Evolutionary conservation across 768 basidiomycete genomes (phyloP).

Genomic region (Naematelia aurantialba): DNA sequence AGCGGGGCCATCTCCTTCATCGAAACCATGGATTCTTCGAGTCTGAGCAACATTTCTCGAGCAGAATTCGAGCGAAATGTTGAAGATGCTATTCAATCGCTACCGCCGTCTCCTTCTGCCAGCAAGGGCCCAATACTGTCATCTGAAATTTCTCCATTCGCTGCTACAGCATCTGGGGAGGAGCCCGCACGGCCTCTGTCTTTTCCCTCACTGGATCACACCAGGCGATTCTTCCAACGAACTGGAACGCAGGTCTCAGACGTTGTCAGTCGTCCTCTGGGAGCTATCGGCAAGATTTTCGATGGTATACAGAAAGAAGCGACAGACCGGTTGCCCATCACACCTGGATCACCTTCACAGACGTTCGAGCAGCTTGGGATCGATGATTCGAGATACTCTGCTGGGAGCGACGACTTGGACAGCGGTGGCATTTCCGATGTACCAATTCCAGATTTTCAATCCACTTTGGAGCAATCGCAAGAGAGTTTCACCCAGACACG

Average conservation of each 20-base stretch:
- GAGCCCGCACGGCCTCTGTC: slow-evolving; percentile 80
- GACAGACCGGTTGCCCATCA: slow-evolving; percentile 33
- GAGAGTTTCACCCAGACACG: slow-evolving; percentile 69
- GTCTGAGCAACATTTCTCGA: slow-evolving; percentile 87
- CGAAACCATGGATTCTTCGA: slow-evolving; percentile 95
- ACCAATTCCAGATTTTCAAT: slow-evolving; percentile 29
- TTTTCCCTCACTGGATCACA: slow-evolving; percentile 62
- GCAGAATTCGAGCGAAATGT: slow-evolving; percentile 84
- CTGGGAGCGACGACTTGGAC: not conserved
- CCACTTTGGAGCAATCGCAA: slow-evolving; percentile 62
- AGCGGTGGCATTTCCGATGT: slow-evolving; percentile 8
- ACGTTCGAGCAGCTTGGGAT: slow-evolving; percentile 18
- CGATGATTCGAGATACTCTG: not conserved
- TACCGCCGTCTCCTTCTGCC: slow-evolving; percentile 73
- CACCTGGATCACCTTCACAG: slow-evolving; percentile 26
- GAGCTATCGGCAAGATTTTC: slow-evolving; percentile 80
- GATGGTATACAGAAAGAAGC: slow-evolving; percentile 73
- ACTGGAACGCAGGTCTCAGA: slow-evolving; percentile 64
- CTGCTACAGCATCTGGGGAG: slow-evolving; percentile 58
- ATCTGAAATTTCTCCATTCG: slow-evolving; percentile 39
- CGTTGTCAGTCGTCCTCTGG: slow-evolving; percentile 84
- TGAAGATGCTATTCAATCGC: slow-evolving; percentile 59
- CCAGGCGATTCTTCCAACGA: slow-evolving; percentile 75
- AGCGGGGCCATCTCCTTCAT: slow-evolving; percentile 97
- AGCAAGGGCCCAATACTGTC: slow-evolving; percentile 55